Base-by-base conservation (phyloP, 305 asterid species). In the Ruellia speciosa region DNA sequence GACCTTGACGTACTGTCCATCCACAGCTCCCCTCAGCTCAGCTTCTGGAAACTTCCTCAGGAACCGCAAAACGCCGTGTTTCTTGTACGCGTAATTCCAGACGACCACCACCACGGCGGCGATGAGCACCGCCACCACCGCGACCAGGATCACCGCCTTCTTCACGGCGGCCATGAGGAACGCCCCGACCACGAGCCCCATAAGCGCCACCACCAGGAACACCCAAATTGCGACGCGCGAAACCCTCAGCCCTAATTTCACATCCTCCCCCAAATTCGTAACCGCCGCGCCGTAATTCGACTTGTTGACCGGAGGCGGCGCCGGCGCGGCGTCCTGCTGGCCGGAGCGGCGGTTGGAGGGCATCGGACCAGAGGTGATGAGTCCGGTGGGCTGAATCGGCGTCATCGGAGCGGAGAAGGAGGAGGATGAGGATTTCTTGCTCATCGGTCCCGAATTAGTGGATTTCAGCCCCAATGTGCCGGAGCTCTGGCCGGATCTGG, bases 311-410 rank as follows among this genome's bases (percentile, higher is more conserved):
- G 75, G 56, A 15, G 58, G 12, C 43, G 54, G 52, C 10, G 72
- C 53, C 7, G 76, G 40, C 8, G 68, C 24, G 51, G 50, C 51
- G 18, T 79, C 86, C 31, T 69, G 70, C 59, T 61, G 75, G 9
- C 79, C 79, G 10, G 89, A 76, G 43, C 87, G 66, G 14, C 83
- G 74, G 40, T 70, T 75, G 46, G 70, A 34, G 34, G 59, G 72
- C 58, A 70, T 40, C 11, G 81, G 84, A 7, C 84, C 81, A 35
- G 87, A 78, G 0, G 82, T 77, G 20, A 85, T 80, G 28, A 81
- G 79, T 3, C 95, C 92, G 0, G 95, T 85, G 49, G 94, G 90
- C 63, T 76, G 85, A 54, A 82, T 82, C 8, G 94, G 90, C 14
- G 84, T 85, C 75, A 78, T 59, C 34, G 88, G 90, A 13, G 90